phyloP scores from a whole-genome alignment of 805 yeast species.

The Tetrapisispora pingtungensis region DNA sequence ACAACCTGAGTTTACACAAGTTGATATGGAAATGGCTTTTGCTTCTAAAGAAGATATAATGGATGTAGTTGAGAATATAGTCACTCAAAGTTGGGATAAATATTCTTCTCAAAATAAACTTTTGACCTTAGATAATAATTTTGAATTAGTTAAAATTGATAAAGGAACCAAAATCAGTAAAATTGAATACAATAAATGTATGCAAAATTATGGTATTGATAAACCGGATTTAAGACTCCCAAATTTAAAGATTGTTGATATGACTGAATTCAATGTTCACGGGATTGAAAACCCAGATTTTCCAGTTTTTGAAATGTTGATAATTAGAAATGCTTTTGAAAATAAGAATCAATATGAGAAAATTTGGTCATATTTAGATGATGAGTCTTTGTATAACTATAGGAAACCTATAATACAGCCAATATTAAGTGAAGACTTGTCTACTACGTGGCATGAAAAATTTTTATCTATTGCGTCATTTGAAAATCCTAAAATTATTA shows the following conservation, averaged over 20 bases:
- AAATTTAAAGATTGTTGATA: conserved; percentile 37
- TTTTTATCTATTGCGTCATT: conserved; percentile 28
- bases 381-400: conserved; percentile 37
- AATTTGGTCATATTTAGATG: conserved; percentile 33
- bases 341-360: conserved; percentile 19
- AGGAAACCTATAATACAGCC: conserved; percentile 52
- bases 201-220: conserved; percentile 75
- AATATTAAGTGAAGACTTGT: conserved; percentile 35
- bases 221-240: conserved; percentile 82
- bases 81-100: conserved; percentile 45
- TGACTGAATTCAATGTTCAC: conserved; percentile 34
- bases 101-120: conserved; percentile 21
- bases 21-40: conserved; percentile 92
- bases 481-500: conserved; percentile 26
- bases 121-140: conserved; percentile 21
- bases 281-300: conserved; percentile 36
- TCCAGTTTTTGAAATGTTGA: conserved; percentile 66
- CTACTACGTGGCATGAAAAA: conserved; percentile 35
- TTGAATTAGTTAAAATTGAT: conserved; percentile 11
- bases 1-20: conserved; percentile 95
- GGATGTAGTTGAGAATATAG: conserved; percentile 47
- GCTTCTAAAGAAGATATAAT: conserved; percentile 61
- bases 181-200: conserved; percentile 58
- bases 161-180: conserved; percentile 29
- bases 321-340: conserved; percentile 42